Base-by-base conservation (phyloP, 192 early-diverging fungal species). In the Umbelopsis ramanniana region DNA sequence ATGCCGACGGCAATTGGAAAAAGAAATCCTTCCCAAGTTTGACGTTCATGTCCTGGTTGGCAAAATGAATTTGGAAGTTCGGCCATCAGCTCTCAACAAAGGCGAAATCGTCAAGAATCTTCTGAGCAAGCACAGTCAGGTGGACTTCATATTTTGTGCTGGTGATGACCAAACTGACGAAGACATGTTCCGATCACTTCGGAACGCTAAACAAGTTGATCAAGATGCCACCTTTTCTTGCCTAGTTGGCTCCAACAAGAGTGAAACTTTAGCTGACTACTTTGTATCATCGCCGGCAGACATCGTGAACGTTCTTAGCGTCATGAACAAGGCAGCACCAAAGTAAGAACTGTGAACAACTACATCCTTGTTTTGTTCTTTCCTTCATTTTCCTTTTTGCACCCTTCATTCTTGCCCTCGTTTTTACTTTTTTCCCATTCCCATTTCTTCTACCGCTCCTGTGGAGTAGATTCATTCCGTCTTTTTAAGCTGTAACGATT, bases 111-210 rank as follows among this genome's bases (percentile, higher is more conserved):
- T 98, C 72, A 95, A 96, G 81, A 85, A 92, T 14, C 78, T 99
- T 47, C 68, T 92, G 38, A 55, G 67, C 6, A 79, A 78, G 46
- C 80, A 89, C 24, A 84, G 89, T 23, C 84, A 88, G 5, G 89
- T 84, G 52, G 95, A 95, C 60, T 98, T 98, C 82, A 88, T 97
- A 2, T 81, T 96, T 45, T 98, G 97, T 79, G 95, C 93, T 12
- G 97, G 97, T 21, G 96, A 99, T 78, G 96, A 98, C 81, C 90
- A 93, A 79, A 99, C 97, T 2, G 97, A 99, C 74, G 96, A 98
- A 76, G 96, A 98, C 76, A 98, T 99, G 95, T 97, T 98, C 76
- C 86, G 86, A 63, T 87, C 87, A 0, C 76, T 98, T 70, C 70
- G 80, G 6, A 35, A 74, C 45, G 45, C 68, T 22, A 22, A 33